Base-by-base conservation (phyloP, 2,329 filamentous ascomycete genomes). In the Fusarium chlamydosporum region DNA sequence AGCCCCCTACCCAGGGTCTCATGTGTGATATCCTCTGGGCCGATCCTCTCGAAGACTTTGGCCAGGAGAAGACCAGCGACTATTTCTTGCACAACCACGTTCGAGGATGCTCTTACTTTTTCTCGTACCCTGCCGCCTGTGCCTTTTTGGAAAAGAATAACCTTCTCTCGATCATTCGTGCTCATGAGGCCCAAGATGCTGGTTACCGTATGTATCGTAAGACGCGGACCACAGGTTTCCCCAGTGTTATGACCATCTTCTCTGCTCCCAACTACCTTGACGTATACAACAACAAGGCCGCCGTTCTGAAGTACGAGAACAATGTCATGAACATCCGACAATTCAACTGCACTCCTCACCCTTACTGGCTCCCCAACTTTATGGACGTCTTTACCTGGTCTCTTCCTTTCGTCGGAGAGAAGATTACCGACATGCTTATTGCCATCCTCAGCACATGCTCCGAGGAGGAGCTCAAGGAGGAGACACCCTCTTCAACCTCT, bases 341-440 rank as follows among this genome's bases (percentile, higher is more conserved):
- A 81, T 99, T 99, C 85, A 99, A 99, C 86, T 99, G 95, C 87
- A 98, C 96, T 23, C 96, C 96, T 34, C 96, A 99, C 80, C 96
- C 96, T 8, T 99, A 99, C 85, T 99, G 96, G 96, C 88, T 99
- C 48, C 96, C 96, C 56, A 99, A 99, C 84, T 99, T 99, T 79
- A 99, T 99, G 96, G 96, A 99, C 77, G 96, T 99, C 68, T 99
- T 99, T 79, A 99, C 96, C n/a, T 99, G 96, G 96, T 99, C 96
- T 34, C 85, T 99, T 64, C 96, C 96, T 1, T 99, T 99, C 81
- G 96, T 99, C 26, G 95, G 96, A 67, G 96, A 99, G 82, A 99
- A 99, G 87, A 94, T 99, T 76, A 98, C 96, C 18, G 96, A 99
- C 77, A 99, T 99, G 96, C 89, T 99, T 71, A 97, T 99, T 78